Base-by-base conservation (phyloP, 2,329 filamentous ascomycete genomes). In the Curvularia sp. region DNA sequence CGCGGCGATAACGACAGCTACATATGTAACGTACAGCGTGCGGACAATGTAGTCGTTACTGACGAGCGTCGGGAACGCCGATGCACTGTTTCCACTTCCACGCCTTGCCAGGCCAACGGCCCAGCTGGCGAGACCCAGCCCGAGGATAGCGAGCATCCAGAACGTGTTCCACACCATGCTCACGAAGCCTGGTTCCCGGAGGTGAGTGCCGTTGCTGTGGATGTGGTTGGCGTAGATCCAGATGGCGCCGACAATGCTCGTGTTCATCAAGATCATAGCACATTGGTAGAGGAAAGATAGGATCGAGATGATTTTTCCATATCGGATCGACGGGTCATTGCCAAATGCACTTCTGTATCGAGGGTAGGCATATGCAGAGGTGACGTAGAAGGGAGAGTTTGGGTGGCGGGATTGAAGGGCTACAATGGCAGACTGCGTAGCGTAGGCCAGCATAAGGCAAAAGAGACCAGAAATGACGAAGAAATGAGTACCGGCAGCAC, bases 181-280 rank as follows among this genome's bases (percentile, higher is more conserved):
- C 2, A 65, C 13, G 10, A 65, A 45, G 12, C 64, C 64, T 21
- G 64, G 64, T 38, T 59, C 59, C 13, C 48, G 57, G 8, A 66
- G 56, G 0, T 62, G 55, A 3, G 64, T 63, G 2, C 50, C 60
- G 18, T 66, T 66, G 42, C 58, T 60, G 21, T 66, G 60, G 1
- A 66, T n/a, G 34, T 66, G 60, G 51, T 66, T 66, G 45, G 64
- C 60, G 3, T 59, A 49, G 43, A 66, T 63, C 64, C 64, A 66
- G 36, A 66, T 66, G 3, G 62, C 64, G 25, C 64, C 64, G 13
- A 82, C 60, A 6, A 66, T 65, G 53, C 47, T 49, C 2, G 64
- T 45, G 27, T 66, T 61, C 3, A 61, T 48, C 19, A 66, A 21
- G 9, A 66, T 66, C n/a, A 53, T 57, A 21, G 62, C 62, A n/a